phyloP scores from a whole-genome alignment of 345 rosid genomes.

The Cardamine occulta region DNA sequence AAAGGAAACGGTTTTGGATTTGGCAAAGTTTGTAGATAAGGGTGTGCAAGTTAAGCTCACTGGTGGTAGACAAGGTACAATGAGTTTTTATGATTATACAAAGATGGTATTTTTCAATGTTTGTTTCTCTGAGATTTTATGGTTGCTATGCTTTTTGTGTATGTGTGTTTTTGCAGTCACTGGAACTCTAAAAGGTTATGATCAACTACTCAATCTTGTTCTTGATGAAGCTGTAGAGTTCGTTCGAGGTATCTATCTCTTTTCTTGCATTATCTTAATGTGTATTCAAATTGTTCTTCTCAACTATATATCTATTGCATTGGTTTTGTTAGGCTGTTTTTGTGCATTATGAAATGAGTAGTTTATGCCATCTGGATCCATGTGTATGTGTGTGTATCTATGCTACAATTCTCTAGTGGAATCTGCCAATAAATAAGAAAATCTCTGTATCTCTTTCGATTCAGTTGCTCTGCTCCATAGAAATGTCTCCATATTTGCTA shows the following conservation, averaged over 20 bases:
- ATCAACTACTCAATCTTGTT: conserved; percentile 92
- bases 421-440: not conserved
- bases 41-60: conserved; percentile 98
- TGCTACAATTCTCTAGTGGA: conserved; percentile 5
- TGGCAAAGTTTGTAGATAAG: conserved; percentile 97
- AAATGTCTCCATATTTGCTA: not conserved
- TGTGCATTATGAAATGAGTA: not conserved
- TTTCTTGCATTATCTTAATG: not conserved
- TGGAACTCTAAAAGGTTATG: conserved; percentile 94
- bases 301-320: not conserved
- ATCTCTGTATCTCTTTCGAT: not conserved
- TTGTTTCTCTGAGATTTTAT: conserved; percentile 5
- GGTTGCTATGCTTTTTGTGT: not conserved
- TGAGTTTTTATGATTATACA: not conserved
- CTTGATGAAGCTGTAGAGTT: conserved; percentile 88
- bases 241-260: conserved; percentile 69
- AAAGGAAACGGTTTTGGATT: conserved; percentile 93
- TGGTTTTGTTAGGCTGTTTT: conserved; percentile 6
- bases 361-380: conserved; percentile 1
- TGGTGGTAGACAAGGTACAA: conserved; percentile 93
- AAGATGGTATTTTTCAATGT: not conserved
- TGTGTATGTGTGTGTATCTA: not conserved
- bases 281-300: not conserved
- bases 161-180: conserved; percentile 59
- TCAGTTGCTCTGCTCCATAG: not conserved